Percentiles rank a stretch among this genome's conserved stretches.
These are phyloP conservation scores for Termitomyces sp. DNA, from an alignment of 768 basidiomycete species.

Conservation along the genomic window DNA sequence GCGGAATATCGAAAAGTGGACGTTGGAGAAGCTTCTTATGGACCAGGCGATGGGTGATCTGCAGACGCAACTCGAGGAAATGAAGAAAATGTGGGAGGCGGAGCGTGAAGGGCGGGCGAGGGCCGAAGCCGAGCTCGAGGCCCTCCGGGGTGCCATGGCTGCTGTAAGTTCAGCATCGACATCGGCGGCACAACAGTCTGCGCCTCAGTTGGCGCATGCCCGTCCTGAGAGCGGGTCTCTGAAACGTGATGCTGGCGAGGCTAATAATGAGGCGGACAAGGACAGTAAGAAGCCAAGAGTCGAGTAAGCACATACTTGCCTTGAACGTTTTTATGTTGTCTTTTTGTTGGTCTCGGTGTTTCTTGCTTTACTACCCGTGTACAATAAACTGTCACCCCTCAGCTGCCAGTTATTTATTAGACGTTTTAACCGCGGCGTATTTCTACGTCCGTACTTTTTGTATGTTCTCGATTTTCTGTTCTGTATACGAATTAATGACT, in stretches of 20 bases:
- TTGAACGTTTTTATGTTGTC: background rate
- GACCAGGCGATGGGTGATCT: constrained; percentile 89
- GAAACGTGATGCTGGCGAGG: constrained; percentile 13
- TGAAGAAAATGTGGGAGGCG: constrained; percentile 77
- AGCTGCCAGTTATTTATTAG: constrained; percentile 6
- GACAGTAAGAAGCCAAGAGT: constrained; percentile 33
- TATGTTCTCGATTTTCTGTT: background rate
- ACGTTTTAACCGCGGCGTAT: constrained; percentile 3
- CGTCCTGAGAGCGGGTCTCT: constrained; percentile 8
- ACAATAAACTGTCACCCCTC: background rate
- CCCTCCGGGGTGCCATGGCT: constrained; percentile 32
- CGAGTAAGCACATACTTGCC: constrained; percentile 24
- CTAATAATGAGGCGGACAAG: constrained; percentile 7
- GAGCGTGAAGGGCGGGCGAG: constrained; percentile 58
- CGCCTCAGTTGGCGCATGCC: constrained; percentile 5
- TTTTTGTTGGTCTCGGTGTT: background rate
- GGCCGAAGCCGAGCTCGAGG: constrained; percentile 60
- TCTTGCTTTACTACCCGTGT: background rate
- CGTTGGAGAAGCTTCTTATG: constrained; percentile 86
- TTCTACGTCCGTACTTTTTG: background rate
- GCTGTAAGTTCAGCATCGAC: background rate
- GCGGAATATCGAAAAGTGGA: constrained; percentile 91
- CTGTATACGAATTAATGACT: background rate
- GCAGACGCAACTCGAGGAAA: constrained; percentile 78
- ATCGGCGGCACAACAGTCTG: constrained; percentile 4